Evolutionary conservation across 345 rosid species (phyloP), one percentile per base, ranked within the genome.

Genomic region (Citropsis articulata): DNA sequence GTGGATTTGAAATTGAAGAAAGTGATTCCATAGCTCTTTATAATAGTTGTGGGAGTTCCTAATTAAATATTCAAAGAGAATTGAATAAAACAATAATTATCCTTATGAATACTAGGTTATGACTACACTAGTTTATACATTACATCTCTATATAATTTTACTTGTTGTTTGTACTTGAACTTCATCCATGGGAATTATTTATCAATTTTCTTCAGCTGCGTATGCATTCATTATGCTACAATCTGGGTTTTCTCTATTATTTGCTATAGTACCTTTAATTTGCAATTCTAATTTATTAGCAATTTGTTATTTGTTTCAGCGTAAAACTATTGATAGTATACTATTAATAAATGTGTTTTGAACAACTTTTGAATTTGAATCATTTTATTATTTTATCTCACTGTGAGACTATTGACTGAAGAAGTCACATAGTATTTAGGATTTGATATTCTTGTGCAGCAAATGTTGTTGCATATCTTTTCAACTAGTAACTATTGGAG

Each of bases 321-420:
- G 92, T 85, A 92, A 96, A 89, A 96, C 98, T 73, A 96, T 96
- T 69, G 99, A 96, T 79, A 94, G 97, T 27, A 98, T 91, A 69
- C 94, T 94, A n/a, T n/a, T n/a, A n/a, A n/a, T n/a, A n/a, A n/a
- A n/a, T n/a, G n/a, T n/a, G n/a, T n/a, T n/a, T n/a, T n/a, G n/a
- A n/a, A n/a, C n/a, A n/a, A n/a, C n/a, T n/a, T n/a, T n/a, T n/a
- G n/a, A n/a, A n/a, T n/a, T n/a, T n/a, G n/a, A n/a, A n/a, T n/a
- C n/a, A n/a, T n/a, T n/a, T n/a, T n/a, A n/a, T n/a, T n/a, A n/a
- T n/a, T n/a, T n/a, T n/a, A n/a, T n/a, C n/a, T n/a, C n/a, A n/a
- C n/a, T n/a, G n/a, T n/a, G n/a, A n/a, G n/a, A n/a, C n/a, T n/a
- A n/a, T n/a, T n/a, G n/a, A n/a, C n/a, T n/a, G n/a, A n/a, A n/a